phyloP scores from a whole-genome alignment of 129 eudicot species.

The Logfia minima region DNA sequence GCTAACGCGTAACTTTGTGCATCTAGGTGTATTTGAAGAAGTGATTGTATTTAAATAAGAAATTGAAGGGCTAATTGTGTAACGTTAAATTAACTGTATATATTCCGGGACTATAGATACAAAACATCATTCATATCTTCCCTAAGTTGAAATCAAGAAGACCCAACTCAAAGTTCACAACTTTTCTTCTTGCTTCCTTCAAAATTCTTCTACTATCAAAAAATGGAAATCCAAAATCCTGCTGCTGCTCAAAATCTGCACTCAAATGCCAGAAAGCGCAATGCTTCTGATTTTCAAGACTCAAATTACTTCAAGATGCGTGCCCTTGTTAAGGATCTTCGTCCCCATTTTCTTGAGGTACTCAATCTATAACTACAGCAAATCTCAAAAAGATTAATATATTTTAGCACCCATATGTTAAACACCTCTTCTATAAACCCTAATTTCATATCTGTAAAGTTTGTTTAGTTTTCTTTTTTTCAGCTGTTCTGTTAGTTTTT shows the following conservation, averaged over 20 bases:
- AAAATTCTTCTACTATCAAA: background rate
- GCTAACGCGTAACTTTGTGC: no score
- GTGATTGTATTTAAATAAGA: no score
- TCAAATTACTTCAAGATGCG: slow-evolving; percentile 75
- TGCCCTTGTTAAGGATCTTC: slow-evolving; percentile 61
- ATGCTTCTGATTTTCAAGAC: slow-evolving; percentile 37
- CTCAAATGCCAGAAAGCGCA: slow-evolving; percentile 45
- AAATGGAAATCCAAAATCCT: slow-evolving; percentile 30
- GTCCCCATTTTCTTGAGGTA: slow-evolving; percentile 85
- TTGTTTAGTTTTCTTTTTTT: slow-evolving; percentile 5
- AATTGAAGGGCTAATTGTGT: no score
- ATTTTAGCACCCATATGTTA: background rate
- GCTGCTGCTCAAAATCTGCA: slow-evolving; percentile 28
- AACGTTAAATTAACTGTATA: no score
- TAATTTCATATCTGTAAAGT: slow-evolving; percentile 15
- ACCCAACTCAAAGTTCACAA: background rate
- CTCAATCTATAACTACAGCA: background rate
- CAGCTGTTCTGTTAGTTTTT: slow-evolving; percentile 4
- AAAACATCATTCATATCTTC: no score
- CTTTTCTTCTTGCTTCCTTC: background rate
- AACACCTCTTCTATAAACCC: slow-evolving; percentile 1
- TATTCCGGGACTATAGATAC: no score
- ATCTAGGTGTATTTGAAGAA: no score
- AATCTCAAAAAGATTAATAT: background rate
- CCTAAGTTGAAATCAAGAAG: no score